Base-by-base conservation (phyloP, 768 basidiomycete species). In the Heimioporus sp. region DNA sequence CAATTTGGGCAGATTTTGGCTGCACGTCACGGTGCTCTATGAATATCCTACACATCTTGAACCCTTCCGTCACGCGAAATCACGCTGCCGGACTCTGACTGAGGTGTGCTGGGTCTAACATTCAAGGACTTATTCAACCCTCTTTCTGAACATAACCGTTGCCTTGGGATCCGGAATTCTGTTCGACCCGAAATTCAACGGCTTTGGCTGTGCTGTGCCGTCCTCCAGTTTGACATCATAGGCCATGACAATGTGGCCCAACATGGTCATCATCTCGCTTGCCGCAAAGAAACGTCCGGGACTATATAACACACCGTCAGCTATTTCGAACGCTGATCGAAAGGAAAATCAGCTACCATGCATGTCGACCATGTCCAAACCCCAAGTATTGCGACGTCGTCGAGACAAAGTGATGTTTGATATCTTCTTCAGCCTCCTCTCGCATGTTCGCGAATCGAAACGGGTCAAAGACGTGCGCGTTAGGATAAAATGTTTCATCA, bases 361-460 rank as follows among this genome's bases (percentile, higher is more conserved):
- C 62, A 24, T 65, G 65, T 47, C 39, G 56, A 30, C 68, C 62
- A 10, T 62, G 55, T 13, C 77, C 76, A 58, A 79, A 79, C 1
- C 65, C 49, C 21, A 77, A 41, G 50, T 63, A 77, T 7, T 56
- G 62, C 34, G 37, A 64, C 31, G 61, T 57, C 0, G 73, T 71
- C 17, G 71, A 68, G 21, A 67, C 66, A 39, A 72, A 67, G 45
- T 71, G 72, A 41, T 74, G 61, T 52, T 68, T 73, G 2, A 44
- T 53, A 11, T 48, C 54, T 19, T 75, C 73, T 2, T 57, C 70
- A 2, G 67, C 59, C 34, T 50, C 56, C 16, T 74, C 65, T 42
- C 66, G 57, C 55, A 72, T 64, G 12, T 70, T 60, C 0, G 70
- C 65, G 56, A 80, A 83, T 10, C 82, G 77, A 64, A 78, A 80